Evolutionary conservation across 2,329 filamentous ascomycete species (phyloP), one percentile per base, ranked within the genome.

Genomic region (Botrytis fabae): DNA sequence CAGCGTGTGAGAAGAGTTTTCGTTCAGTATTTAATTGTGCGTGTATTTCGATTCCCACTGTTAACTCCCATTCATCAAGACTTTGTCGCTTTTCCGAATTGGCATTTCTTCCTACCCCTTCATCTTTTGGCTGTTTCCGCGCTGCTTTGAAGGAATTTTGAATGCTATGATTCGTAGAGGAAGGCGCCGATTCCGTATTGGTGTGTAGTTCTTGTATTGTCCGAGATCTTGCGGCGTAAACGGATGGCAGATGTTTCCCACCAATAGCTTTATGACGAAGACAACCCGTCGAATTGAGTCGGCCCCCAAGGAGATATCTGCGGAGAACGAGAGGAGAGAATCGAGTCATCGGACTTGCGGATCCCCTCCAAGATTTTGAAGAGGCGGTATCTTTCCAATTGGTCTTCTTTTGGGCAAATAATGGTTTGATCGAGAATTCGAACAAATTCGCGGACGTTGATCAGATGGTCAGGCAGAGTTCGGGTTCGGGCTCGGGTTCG

Each of bases 11-110:
- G 84, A 99, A 99, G 72, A 99, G 89, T 83, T 99, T 99, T 79
- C 88, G 87, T 7, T 89, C 86, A 0, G 95, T 96, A 82, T 98
- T 97, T 79, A 99, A 86, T 83, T 98, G 95, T 32, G 96, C 96
- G 81, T 99, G 96, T 76, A 99, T 96, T 84, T 99, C 96, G 77
- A 99, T 95, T 75, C 96, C 96, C 42, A 98, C 94, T 0, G 95
- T 98, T 79, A 98, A 85, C 82, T 98, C 93, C 96, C 96, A 99
- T n/a, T 79, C 68, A 18, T 80, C 77, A 80, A 75, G 86, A 84
- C 85, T 85, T 76, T 83, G 83, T 73, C 84, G 83, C 20, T 82
- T 74, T 51, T 81, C 77, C 0, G 81, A 79, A 75, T 86, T 87
- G 80, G 81, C 79, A 75, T 86, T 87, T 80, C 80, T 83, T 75